Base-by-base conservation (phyloP, 345 rosid genomes). In the Limnanthes douglasii region DNA sequence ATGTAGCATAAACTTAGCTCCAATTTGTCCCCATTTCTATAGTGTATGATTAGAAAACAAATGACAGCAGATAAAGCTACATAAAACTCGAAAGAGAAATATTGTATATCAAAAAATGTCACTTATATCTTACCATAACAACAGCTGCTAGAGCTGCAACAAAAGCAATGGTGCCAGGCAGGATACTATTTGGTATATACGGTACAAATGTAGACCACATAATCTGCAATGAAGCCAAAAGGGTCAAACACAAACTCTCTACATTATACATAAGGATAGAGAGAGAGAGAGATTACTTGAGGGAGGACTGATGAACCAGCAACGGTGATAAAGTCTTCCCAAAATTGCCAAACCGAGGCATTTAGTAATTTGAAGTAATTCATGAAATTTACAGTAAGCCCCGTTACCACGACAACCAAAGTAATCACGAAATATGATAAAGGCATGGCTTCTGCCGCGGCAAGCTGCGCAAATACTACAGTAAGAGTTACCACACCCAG, bases 171-270 rank as follows among this genome's bases (percentile, higher is more conserved):
- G 53, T 45, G 37, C 95, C 83, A 7, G 95, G 97, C 65, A 75
- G 39, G 45, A 67, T 61, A 51, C 72, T 66, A 29, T 50, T 53
- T 14, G 95, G 95, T 44, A 86, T 39, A 57, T 53, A 61, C 10
- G 95, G 88, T 6, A 82, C 83, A 61, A 82, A 86, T 31, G 95
- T 86, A 19, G 88, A 78, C 97, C 97, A 86, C 78, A 82, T 78
- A 39, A 82, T 69, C 93, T 86, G 74, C 31, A 28, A 12, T 41
- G 27, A 29, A 35, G n/a, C 8, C 29, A 25, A 31, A n/a, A 38
- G 42, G 15, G 23, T 37, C 5, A 48, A 9, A 5, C 25, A 21
- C 17, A 11, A 18, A 41, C 24, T 14, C 26, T 18, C 31, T 42
- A 30, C 2, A 18, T 11, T 35, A 29, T 20, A 25, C 13, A 14